Base-by-base conservation (phyloP, 495 filamentous ascomycete species). In the Podospora australis region DNA sequence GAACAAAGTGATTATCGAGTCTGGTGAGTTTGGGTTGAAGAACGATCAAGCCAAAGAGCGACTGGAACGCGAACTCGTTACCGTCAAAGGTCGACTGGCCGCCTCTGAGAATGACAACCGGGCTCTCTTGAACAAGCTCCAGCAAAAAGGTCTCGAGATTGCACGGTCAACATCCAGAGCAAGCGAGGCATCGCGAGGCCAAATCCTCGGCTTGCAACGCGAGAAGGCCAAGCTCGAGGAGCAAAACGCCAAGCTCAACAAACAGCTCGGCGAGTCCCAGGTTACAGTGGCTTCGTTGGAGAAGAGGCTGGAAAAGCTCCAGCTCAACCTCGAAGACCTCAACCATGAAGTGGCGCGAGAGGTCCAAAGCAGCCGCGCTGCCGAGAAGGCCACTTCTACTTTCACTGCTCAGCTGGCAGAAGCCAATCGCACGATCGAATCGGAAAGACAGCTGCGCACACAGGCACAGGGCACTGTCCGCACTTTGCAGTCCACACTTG, bases 101-200 rank as follows among this genome's bases (percentile, higher is more conserved):
- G 92, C 92, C 23, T 97, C 92, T 0, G 92, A 98, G 58, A 96
- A 97, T 58, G 92, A 97, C 67, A 97, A 97, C 57, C 83, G 88
- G n/a, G 82, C 90, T 28, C 72, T 98, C 0, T 75, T 97, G 39
- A 98, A 96, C 62, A 97, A 97, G 66, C 75, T 98, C 9, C 92
- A 98, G 55, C 91, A 96, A 58, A 98, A 98, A 75, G 94, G 94
- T 36, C 80, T 98, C 6, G 92, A 98, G 60, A 92, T 98, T 60
- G 91, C 90, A 23, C 77, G 94, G 32, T 91, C 92, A 4, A 88
- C 79, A 51, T 94, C 91, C 2, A 82, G 81, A 48, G 92, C 88
- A 22, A 87, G 79, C 46, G 92, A 98, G 48, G 86, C 79, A 47
- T 88, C 91, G 36, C 81, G 90, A 16, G 76, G 82, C n/a, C 83